These are phyloP conservation scores for Phytophthora litchii DNA, from an alignment of 352 stramenopile species.

Conservation along the genomic window DNA sequence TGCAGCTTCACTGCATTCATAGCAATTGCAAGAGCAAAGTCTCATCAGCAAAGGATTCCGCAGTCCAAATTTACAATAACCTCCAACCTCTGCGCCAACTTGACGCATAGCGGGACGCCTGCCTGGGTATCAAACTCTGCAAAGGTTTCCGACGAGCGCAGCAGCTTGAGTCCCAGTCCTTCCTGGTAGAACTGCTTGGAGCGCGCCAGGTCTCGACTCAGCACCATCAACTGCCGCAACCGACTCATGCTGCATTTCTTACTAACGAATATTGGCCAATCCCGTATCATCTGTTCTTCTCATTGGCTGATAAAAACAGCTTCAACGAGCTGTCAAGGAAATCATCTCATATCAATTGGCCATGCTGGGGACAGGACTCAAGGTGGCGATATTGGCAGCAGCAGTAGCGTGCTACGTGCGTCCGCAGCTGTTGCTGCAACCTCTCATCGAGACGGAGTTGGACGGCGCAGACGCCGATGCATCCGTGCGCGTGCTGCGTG, in stretches of 20 bases:
- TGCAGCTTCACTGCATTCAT: constrained; percentile 63
- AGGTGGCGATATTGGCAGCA: constrained; percentile 46
- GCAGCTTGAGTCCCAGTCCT: constrained; percentile 73
- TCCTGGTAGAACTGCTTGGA: constrained; percentile 88
- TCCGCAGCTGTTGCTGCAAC: constrained; percentile 50
- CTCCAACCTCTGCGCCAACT: constrained; percentile 76
- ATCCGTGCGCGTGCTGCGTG: constrained; percentile 56
- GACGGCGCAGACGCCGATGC: constrained; percentile 45
- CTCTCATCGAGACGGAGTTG: constrained; percentile 32
- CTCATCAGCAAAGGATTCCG: constrained; percentile 5
- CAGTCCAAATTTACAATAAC: background rate
- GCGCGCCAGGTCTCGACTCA: constrained; percentile 81
- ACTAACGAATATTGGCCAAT: constrained; percentile 22
- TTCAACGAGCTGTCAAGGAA: constrained; percentile 23
- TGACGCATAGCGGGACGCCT: constrained; percentile 76
- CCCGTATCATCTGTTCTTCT: background rate
- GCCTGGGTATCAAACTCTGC: constrained; percentile 78
- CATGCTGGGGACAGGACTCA: constrained; percentile 43
- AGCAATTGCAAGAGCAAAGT: background rate
- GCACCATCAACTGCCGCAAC: constrained; percentile 83
- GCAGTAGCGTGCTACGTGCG: constrained; percentile 55
- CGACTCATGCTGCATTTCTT: constrained; percentile 46
- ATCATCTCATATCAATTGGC: constrained; percentile 6
- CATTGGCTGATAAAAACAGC: constrained; percentile 27
- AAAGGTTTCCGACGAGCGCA: constrained; percentile 82